Conservation (phyloP, 345 rosid genomes). For the Limnanthes douglasii region DNA sequence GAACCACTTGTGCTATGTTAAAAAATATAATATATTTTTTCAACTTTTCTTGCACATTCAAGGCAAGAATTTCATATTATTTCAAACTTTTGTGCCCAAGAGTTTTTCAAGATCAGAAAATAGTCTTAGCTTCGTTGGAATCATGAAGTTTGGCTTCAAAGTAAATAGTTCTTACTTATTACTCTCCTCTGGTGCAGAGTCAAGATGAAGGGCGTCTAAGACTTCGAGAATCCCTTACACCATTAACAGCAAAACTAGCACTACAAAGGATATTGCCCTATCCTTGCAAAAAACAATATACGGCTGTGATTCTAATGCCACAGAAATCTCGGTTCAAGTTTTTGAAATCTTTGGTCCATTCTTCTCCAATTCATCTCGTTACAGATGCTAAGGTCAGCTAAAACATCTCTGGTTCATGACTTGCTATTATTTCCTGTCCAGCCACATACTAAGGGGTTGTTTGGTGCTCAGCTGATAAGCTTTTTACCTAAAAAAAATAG, state of each 20-base stretch:
- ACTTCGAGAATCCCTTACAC: constrained; percentile 47
- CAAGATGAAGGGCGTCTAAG: constrained; percentile 62
- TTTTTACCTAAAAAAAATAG: background rate
- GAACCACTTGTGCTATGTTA: too few species aligned
- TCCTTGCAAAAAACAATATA: constrained; percentile 69
- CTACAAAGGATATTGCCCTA: constrained; percentile 53
- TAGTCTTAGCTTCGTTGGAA: too few species aligned
- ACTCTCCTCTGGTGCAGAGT: constrained; percentile 22
- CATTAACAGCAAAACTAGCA: constrained; percentile 37
- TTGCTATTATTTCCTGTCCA: background rate
- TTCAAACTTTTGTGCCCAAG: too few species aligned
- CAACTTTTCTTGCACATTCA: too few species aligned
- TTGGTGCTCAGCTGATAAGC: too few species aligned
- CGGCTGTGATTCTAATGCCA: constrained; percentile 74
- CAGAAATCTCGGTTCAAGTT: constrained; percentile 31
- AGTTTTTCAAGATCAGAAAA: too few species aligned
- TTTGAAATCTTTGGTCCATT: constrained; percentile 26
- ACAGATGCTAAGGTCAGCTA: constrained; percentile 55
- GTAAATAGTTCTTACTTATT: background rate
- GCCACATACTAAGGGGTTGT: too few species aligned
- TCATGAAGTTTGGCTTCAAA: background rate
- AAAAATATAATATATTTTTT: too few species aligned
- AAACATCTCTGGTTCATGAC: constrained; percentile 1
- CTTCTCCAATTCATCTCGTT: constrained; percentile 6
- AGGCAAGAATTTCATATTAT: too few species aligned